These are phyloP conservation scores for Fusarium nematophilum DNA, from an alignment of 2,329 filamentous ascomycete species.

Conservation along the genomic window DNA sequence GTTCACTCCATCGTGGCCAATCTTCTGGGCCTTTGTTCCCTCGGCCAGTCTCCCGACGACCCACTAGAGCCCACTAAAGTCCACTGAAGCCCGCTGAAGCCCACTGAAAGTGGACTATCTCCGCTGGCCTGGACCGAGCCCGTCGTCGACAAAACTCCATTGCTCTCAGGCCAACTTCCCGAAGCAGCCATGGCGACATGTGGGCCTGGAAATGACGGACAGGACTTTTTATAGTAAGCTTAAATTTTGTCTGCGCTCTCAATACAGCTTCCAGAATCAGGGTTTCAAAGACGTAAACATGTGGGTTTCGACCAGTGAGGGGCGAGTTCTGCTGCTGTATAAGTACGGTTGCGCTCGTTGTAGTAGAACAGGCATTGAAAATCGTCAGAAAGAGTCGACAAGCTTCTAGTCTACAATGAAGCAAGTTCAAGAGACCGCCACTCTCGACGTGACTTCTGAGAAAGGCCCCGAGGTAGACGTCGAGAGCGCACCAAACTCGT, in stretches of 20 bases:
- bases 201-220: slow-evolving; percentile 1
- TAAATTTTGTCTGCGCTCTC: not conserved
- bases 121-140: not conserved
- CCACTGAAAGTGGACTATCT: not conserved
- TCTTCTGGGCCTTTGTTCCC: not conserved
- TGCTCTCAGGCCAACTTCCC: slow-evolving; percentile 15
- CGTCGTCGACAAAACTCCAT: not conserved
- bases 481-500: not conserved
- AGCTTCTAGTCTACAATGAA: not conserved
- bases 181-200: slow-evolving; percentile 10
- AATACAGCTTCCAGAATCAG: not conserved
- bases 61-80: too few relatives aligned
- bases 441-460: not conserved
- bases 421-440: not conserved
- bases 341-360: not conserved
- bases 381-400: not conserved
- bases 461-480: not conserved
- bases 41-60: not conserved
- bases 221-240: slow-evolving; percentile 1
- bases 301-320: not conserved
- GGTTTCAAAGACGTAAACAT: slow-evolving; percentile 1
- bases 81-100: too few relatives aligned
- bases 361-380: not conserved
- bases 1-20: not conserved
- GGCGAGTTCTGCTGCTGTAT: not conserved